Evolutionary conservation across 2,329 filamentous ascomycete species (phyloP), one percentile per base, ranked within the genome.

Genomic region (Didymosphaeria variabile): DNA sequence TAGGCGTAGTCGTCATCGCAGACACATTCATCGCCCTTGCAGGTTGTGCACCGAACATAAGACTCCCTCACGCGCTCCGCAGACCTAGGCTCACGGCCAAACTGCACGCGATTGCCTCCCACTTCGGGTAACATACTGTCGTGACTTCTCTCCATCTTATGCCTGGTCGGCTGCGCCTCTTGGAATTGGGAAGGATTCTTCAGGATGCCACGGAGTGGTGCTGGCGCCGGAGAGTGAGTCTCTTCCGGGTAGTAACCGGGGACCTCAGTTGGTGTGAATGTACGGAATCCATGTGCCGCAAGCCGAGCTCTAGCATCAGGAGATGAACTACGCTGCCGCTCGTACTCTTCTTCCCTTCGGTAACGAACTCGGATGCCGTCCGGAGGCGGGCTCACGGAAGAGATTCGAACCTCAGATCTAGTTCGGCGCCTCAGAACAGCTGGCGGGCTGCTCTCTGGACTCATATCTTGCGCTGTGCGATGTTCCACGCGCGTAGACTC

Each of bases 121-220:
- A 74, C 57, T 61, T 77, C 72, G n/a, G 73, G 74, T 17, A 60
- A 58, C 23, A 65, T 73, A 56, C 72, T 74, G 23, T 74, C 70
- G 5, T 67, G 63, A 38, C 69, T 76, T 6, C 66, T 63, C 23
- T 65, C 65, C 60, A 70, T 60, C 15, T 45, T 60, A 19, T 65
- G 63, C 1, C 62, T 62, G 46, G 67, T 62, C 45, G 66, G 62
- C 0, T 62, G 49, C 4, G 67, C 70, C 31, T 74, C 67, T 17
- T 58, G 65, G 34, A 64, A 64, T 34, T 62, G 59, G 7, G 63
- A 63, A 1, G 63, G 9, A 12, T 62, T 61, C 54, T 74, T 75
- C 26, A 73, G 57, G 26, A 77, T 76, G 2, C 73, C 60, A 8
- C 65, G 65, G 23, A 55, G 59, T n/a, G 66, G 64, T 19, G 71